Conservation (phyloP, 1,284 basidiomycete genomes). For the Ceraceosorus bombacis region DNA sequence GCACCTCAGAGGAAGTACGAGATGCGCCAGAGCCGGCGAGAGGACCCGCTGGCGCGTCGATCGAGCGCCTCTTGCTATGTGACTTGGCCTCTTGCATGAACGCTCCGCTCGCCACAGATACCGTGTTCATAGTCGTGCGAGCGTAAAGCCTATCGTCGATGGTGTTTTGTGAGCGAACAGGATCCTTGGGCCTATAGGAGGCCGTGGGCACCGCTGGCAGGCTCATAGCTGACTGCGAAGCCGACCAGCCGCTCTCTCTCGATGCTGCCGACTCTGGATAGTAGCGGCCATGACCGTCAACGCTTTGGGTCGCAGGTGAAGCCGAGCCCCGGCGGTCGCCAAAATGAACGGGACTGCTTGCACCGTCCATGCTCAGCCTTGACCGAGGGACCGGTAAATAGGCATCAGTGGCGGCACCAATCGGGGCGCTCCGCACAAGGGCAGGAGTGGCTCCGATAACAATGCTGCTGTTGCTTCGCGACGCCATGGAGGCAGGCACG, state of each 20-base stretch:
- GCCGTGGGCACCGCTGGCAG: conserved; percentile 13
- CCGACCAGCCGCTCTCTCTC: conserved; percentile 20
- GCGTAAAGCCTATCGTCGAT: conserved; percentile 36
- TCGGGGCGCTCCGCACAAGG: conserved; percentile 35
- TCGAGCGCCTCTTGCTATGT: background rate
- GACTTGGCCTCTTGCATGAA: conserved; percentile 9
- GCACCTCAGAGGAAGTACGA: conserved; percentile 23
- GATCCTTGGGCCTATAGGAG: conserved; percentile 33
- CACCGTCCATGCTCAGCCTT: conserved; percentile 10
- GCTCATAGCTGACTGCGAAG: conserved; percentile 18
- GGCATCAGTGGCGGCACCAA: conserved; percentile 22
- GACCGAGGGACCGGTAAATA: conserved; percentile 30
- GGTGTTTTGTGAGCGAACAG: conserved; percentile 24
- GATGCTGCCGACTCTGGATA: background rate
- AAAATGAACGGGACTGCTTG: background rate
- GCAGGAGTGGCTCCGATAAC: conserved; percentile 22
- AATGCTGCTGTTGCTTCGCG: conserved; percentile 10
- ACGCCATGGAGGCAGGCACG: background rate
- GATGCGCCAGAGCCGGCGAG: background rate
- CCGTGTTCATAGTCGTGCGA: conserved; percentile 43
- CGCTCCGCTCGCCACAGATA: conserved; percentile 35
- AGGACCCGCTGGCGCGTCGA: conserved; percentile 2
- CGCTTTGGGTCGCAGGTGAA: background rate
- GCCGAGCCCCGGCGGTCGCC: background rate
- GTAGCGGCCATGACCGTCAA: background rate